Percentiles rank a stretch among this genome's conserved stretches.
These are phyloP conservation scores for Barnettozyma sucrosica DNA, from an alignment of 805 yeast genomes.

Conservation along the genomic window DNA sequence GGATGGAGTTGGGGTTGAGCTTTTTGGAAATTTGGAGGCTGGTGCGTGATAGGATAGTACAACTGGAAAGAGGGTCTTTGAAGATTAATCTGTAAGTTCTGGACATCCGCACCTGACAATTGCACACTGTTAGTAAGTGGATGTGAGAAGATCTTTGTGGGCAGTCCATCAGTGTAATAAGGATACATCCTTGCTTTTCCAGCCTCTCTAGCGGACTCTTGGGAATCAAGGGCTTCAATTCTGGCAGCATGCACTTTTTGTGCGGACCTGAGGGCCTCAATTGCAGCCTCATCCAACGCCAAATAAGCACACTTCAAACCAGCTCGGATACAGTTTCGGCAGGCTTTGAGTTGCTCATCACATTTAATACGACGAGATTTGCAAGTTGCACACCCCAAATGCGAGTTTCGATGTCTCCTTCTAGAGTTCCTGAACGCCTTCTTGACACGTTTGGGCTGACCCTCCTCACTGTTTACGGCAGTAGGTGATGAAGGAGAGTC, in stretches of 20 bases:
- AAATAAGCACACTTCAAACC: constrained; percentile 45
- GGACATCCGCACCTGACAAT: constrained; percentile 3
- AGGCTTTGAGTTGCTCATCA: constrained; percentile 56
- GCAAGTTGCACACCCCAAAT: constrained; percentile 69
- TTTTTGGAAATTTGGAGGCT: neutral
- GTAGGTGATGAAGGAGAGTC: neutral
- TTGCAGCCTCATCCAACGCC: constrained; percentile 41
- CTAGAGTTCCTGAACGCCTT: constrained; percentile 29
- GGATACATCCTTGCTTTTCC: constrained; percentile 15
- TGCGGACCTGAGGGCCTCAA: constrained; percentile 44
- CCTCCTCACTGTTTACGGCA: constrained; percentile 1
- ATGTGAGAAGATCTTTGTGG: constrained; percentile 18
- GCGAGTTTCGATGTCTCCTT: constrained; percentile 62
- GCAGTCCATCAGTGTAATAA: constrained; percentile 20
- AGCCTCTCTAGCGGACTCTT: constrained; percentile 18
- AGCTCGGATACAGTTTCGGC: constrained; percentile 47
- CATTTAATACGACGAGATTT: constrained; percentile 59
- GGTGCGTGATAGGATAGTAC: constrained; percentile 1
- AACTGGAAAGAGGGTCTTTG: constrained; percentile 9
- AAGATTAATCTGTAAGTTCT: constrained; percentile 19
- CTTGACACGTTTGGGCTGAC: constrained; percentile 6
- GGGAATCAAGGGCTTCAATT: constrained; percentile 29
- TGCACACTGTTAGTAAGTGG: constrained; percentile 7
- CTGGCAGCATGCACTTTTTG: constrained; percentile 35
- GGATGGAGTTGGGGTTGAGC: neutral